Conservation (phyloP, 768 basidiomycete genomes). For the Boletus sp. region DNA sequence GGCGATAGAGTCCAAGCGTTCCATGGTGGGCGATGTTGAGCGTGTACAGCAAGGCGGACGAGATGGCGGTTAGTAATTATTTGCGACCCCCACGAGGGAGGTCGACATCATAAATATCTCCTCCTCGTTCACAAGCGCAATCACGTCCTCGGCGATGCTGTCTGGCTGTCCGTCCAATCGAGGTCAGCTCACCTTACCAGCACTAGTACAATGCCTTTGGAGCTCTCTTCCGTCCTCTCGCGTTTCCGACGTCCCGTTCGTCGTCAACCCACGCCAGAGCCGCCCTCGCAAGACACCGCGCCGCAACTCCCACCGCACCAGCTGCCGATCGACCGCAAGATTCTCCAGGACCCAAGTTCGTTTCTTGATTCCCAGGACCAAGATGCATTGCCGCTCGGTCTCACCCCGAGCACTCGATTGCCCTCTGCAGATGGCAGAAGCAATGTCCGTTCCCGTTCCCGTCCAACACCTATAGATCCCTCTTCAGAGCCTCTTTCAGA, state of each 20-base stretch:
- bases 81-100: slow-evolving; percentile 27
- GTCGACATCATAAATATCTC: slow-evolving; percentile 9
- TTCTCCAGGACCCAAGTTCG: slow-evolving; percentile 32
- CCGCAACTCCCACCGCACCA: not conserved
- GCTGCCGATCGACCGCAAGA: slow-evolving; percentile 25
- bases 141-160: slow-evolving; percentile 8
- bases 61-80: not conserved
- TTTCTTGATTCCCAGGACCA: slow-evolving; percentile 19
- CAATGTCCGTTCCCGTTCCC: slow-evolving; percentile 3
- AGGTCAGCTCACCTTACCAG: not conserved
- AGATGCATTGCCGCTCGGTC: slow-evolving; percentile 16
- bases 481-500: not conserved
- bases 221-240: slow-evolving; percentile 32
- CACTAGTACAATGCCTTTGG: slow-evolving; percentile 24
- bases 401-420: slow-evolving; percentile 30
- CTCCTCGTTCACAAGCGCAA: not conserved
- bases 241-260: slow-evolving; percentile 31
- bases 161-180: not conserved
- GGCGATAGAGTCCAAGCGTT: slow-evolving; percentile 73
- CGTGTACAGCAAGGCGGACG: not conserved
- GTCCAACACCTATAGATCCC: slow-evolving; percentile 1
- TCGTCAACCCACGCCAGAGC: slow-evolving; percentile 20
- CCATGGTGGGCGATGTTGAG: slow-evolving; percentile 51
- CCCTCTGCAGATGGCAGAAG: slow-evolving; percentile 11
- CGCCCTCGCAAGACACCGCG: slow-evolving; percentile 5